These are phyloP conservation scores for Lolium perenne DNA, from an alignment of 176 grass and related monocot species.

Conservation along the genomic window DNA sequence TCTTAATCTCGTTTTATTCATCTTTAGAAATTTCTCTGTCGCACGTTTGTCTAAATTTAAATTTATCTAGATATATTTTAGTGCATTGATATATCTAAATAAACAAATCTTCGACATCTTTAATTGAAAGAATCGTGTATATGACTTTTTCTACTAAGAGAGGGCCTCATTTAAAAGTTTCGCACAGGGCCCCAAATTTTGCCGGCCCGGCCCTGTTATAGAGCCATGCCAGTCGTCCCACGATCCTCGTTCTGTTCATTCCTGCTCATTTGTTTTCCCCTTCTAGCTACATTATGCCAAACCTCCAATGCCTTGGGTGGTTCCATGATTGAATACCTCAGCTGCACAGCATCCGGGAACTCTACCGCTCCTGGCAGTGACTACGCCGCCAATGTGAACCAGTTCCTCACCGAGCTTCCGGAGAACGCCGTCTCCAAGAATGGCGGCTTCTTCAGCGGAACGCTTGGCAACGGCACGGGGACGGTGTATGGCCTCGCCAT, in stretches of 20 bases:
- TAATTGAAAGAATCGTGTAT: too few relatives aligned
- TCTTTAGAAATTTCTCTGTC: too few relatives aligned
- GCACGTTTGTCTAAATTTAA: too few relatives aligned
- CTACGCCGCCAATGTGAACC: background rate
- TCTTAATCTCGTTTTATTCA: too few relatives aligned
- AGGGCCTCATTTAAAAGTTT: too few relatives aligned
- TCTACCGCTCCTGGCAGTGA: background rate
- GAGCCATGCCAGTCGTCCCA: background rate
- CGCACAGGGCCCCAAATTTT: too few relatives aligned
- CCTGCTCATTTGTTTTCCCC: background rate
- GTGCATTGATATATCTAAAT: too few relatives aligned
- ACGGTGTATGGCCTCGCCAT: background rate
- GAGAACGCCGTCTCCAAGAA: background rate
- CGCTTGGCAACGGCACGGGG: background rate
- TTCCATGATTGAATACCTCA: background rate
- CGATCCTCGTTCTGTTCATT: background rate
- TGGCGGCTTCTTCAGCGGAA: background rate
- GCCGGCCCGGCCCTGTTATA: too few relatives aligned
- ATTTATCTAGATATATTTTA: too few relatives aligned
- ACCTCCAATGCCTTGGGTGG: background rate
- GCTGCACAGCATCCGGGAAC: background rate
- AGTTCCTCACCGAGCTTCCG: background rate
- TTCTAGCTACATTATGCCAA: background rate
- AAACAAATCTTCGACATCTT: too few relatives aligned
- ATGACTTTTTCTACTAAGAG: too few relatives aligned